Evolutionary conservation across 1,284 basidiomycete genomes (phyloP).

Genomic region (Fomes fomentarius): DNA sequence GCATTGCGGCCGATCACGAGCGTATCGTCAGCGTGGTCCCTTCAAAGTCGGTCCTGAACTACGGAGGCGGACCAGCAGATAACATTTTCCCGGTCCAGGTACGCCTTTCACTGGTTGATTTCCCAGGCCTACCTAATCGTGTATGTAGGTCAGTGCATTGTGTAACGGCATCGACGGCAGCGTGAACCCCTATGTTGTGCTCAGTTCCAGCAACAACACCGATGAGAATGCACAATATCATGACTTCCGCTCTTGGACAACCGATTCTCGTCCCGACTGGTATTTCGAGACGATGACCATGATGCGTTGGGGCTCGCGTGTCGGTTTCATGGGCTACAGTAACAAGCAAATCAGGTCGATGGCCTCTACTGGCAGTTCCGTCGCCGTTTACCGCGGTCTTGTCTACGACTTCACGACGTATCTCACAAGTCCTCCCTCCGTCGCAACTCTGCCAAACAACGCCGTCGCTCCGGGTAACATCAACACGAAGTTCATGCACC

Average conservation of each 20-base stretch:
- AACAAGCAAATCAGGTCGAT: constrained; percentile 77
- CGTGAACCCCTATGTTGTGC: constrained; percentile 39
- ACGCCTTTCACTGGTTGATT: constrained; percentile 22
- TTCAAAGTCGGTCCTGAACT: constrained; percentile 75
- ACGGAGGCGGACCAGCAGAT: constrained; percentile 81
- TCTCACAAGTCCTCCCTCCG: constrained; percentile 57
- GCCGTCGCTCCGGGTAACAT: constrained; percentile 52
- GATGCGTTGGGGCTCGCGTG: constrained; percentile 87
- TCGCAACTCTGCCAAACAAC: constrained; percentile 54
- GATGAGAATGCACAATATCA: constrained; percentile 89
- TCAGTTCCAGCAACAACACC: constrained; percentile 82
- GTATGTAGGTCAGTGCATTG: constrained; percentile 80
- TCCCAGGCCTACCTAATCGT: constrained; percentile 8
- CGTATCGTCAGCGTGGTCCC: constrained; percentile 79
- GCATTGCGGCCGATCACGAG: constrained; percentile 62
- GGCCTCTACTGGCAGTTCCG: constrained; percentile 65
- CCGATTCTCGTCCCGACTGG: constrained; percentile 96
- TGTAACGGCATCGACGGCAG: constrained; percentile 84
- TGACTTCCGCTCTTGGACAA: constrained; percentile 89
- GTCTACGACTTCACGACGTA: constrained; percentile 92
- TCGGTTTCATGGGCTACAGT: constrained; percentile 91
- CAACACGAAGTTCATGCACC: constrained; percentile 81
- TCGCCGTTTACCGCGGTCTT: constrained; percentile 83
- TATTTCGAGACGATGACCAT: constrained; percentile 92
- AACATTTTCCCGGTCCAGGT: constrained; percentile 94